Base-by-base conservation (phyloP, 1,139 yeast species). In the Pichia kudriavzevii region DNA sequence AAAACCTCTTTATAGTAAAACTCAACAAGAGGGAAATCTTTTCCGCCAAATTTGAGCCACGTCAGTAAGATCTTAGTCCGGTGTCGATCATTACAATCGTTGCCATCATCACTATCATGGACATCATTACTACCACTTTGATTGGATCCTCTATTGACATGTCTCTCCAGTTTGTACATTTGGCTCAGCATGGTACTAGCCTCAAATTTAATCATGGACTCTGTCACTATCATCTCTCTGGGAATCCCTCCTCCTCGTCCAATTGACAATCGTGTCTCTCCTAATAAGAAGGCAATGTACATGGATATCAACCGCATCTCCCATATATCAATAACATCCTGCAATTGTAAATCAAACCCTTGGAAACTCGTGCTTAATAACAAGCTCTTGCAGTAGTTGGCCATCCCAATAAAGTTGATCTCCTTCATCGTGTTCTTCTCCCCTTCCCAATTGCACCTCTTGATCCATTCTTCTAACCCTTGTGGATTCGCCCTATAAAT, bases 311-410 rank as follows among this genome's bases (percentile, higher is more conserved):
- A 40, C 19, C 64, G 41, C 2, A 58, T 38, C 35, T 59, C 64
- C 67, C 67, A 62, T 2, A 58, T 36, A 17, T 47, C 39, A 25
- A 53, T 41, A 5, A 52, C 28, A 24, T 53, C 55, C 2, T 32
- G 23, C n/a, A 53, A 27, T 2, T 43, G 28, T 6, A 53, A 27
- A 26, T 46, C 37, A 11, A 42, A 35, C n/a, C 36, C 26, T 1
- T 42, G 31, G n/a, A 48, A 29, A 17, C 41, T 39, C 2, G 53
- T 49, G 18, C 47, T 40, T 21, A 53, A 31, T 5, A 52, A 40
- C n/a, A 52, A 32, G 14, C 45, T 35, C 31, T 51, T 50, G 32
- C 55, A 50, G 29, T 45, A 49, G 5, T 53, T 46, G 9, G 53
- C 51, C 21, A 49, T 43, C 5, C 43, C 32, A 7, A 52, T 30